These are phyloP conservation scores for Eucalyptus pumila DNA, from an alignment of 345 rosid genomes.

Conservation along the genomic window DNA sequence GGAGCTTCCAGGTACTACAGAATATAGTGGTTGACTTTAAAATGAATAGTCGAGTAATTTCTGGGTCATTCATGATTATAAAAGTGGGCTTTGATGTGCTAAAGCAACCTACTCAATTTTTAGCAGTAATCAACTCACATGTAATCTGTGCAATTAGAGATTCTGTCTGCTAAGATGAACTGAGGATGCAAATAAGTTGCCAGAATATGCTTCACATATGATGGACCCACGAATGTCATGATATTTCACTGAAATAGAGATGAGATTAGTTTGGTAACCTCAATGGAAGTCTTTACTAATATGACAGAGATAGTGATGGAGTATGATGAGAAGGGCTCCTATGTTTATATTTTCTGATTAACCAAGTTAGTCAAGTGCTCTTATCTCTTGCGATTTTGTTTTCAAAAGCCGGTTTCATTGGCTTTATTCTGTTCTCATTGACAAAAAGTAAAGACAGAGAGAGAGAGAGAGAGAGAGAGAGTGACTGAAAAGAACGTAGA, in stretches of 20 bases:
- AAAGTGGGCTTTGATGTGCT: neutral
- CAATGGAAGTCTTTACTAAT: neutral
- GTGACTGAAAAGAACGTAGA: neutral
- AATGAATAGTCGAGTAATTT: neutral
- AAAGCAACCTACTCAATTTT: neutral
- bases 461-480: neutral
- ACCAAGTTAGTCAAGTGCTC: neutral
- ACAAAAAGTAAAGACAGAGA: neutral
- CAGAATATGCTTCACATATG: neutral
- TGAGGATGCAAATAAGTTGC: neutral
- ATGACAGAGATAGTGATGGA: neutral
- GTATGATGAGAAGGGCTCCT: neutral
- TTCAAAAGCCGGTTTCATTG: neutral
- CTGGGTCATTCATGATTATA: neutral
- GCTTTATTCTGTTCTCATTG: neutral
- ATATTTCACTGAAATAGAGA: neutral
- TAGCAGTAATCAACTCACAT: neutral
- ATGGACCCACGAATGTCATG: neutral
- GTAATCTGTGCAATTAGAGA: neutral
- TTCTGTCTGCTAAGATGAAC: neutral
- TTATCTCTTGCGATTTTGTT: neutral
- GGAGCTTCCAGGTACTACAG: conserved; percentile 73
- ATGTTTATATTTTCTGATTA: neutral
- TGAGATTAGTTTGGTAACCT: neutral
- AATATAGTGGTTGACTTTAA: neutral